Percentiles rank a stretch among this genome's conserved stretches.
Evolutionary conservation across 1,284 basidiomycete species (phyloP).

Genomic region (Pseudozyma tsukubaensis): DNA sequence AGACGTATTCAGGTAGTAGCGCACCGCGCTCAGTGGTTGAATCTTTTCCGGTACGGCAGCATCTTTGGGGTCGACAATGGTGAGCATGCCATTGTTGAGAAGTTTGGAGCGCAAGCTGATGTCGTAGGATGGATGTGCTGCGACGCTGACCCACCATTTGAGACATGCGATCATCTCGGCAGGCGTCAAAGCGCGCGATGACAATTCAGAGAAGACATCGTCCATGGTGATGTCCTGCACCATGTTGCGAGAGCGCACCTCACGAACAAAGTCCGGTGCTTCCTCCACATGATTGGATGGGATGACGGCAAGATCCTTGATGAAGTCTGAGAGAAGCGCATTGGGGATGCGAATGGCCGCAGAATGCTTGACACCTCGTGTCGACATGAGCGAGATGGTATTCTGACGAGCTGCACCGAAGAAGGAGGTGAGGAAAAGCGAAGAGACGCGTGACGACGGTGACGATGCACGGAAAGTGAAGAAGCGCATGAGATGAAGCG

Average conservation of each 20-base stretch:
- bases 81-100: constrained; percentile 56
- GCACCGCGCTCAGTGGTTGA: constrained; percentile 75
- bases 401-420: constrained; percentile 75
- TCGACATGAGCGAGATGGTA: constrained; percentile 82
- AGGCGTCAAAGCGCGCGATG: constrained; percentile 78
- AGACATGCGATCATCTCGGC: constrained; percentile 84
- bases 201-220: constrained; percentile 86
- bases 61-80: constrained; percentile 35
- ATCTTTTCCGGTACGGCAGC: constrained; percentile 38
- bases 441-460: constrained; percentile 85
- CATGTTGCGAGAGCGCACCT: constrained; percentile 77
- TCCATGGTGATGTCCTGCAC: constrained; percentile 85
- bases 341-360: constrained; percentile 83
- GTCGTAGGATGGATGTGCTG: constrained; percentile 69
- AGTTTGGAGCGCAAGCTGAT: constrained; percentile 62
- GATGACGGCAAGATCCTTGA: constrained; percentile 83
- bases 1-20: constrained; percentile 80
- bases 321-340: constrained; percentile 78
- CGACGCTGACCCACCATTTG: constrained; percentile 85
- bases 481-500: constrained; percentile 81
- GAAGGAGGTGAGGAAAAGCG: constrained; percentile 82
- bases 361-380: constrained; percentile 79
- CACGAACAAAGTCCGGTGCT: constrained; percentile 77
- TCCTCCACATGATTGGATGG: constrained; percentile 77
- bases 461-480: constrained; percentile 75